Evolutionary conservation across 2,329 filamentous ascomycete species (phyloP).

Genomic region (Paraphaeosphaeria sporulosa): DNA sequence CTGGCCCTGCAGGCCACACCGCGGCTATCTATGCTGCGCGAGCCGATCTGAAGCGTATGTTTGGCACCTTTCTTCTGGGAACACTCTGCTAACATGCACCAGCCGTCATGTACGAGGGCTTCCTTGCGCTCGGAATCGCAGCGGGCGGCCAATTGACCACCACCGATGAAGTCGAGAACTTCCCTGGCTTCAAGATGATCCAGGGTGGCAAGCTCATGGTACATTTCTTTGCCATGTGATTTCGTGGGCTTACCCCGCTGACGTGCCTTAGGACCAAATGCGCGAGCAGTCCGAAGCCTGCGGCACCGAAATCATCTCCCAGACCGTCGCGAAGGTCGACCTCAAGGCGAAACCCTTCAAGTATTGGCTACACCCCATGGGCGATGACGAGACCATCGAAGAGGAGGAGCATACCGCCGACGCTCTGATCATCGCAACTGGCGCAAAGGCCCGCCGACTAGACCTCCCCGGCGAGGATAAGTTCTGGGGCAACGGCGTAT

Average conservation of each 20-base stretch:
- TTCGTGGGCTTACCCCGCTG: constrained; percentile 14
- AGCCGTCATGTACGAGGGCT: constrained; percentile 95
- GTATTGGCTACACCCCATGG: constrained; percentile 76
- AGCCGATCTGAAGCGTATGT: constrained; percentile 84
- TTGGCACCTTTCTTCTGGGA: too few relatives aligned
- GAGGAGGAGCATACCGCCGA: constrained; percentile 83
- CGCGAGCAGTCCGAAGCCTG: constrained; percentile 88
- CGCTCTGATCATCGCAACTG: constrained; percentile 91
- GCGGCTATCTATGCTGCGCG: constrained; percentile 95
- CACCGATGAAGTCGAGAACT: constrained; percentile 98
- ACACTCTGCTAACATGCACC: constrained; percentile 28
- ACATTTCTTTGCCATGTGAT: constrained; percentile 28
- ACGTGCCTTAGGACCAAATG: constrained; percentile 75
- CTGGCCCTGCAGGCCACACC: constrained; percentile 95
- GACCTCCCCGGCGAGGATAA: constrained; percentile 86
- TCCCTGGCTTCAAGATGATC: constrained; percentile 91
- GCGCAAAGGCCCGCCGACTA: constrained; percentile 87
- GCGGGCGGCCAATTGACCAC: constrained; percentile 97
- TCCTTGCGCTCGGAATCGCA: constrained; percentile 95
- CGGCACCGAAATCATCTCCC: constrained; percentile 90
- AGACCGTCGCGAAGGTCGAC: constrained; percentile 91
- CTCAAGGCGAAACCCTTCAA: constrained; percentile 84
- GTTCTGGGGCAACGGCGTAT: constrained; percentile 98
- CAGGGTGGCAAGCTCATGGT: constrained; percentile 89
- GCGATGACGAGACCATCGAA: constrained; percentile 78